Base-by-base conservation (phyloP, 192 early-diverging fungal species). In the Rhizophagus clarus region DNA sequence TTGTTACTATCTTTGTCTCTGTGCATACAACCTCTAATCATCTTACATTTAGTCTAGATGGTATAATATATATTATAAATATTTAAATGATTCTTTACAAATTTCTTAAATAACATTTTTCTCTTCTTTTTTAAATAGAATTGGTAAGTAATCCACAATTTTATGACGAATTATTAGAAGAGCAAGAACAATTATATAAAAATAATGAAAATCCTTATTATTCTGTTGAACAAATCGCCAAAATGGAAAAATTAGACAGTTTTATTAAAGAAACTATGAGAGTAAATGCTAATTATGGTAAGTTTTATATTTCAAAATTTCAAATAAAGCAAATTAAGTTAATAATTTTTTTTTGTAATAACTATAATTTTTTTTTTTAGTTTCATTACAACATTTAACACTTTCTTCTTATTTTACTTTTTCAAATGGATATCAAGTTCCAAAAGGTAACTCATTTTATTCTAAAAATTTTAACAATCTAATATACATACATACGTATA, bases 361-460 rank as follows among this genome's bases (percentile, higher is more conserved):
- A 12, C 37, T 34, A 34, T 34, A 34, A 34, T 34, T 28, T 75
- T 31, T 60, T 32, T 75, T 29, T 61, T 17, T 61, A 75, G 74
- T 61, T 56, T 12, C n/a, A n/a, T 22, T 75, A 37, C 47, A 17
- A 20, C 74, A 60, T 29, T 20, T 37, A n/a, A 61, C 56, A 8
- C 26, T 75, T 7, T 56, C 28, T 24, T 14, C 24, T 32, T 26
- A 51, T 61, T 75, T n/a, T 61, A 75, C 74, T 14, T 75, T 75
- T 34, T 31, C 51, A 42, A 75, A 61, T 28, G 74, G 74, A 61
- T 61, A 75, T 75, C 74, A 75, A 75, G 60, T 75, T 60, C 74
- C 74, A 20, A 32, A 75, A 75, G 74, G 74, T 75, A 40, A 40
- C 37, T 40, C 7, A 7, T 6, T 40, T 40, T 40, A 40, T 40